These are phyloP conservation scores for Lecanosticta acicola DNA, from an alignment of 2,329 filamentous ascomycete genomes.

Conservation along the genomic window DNA sequence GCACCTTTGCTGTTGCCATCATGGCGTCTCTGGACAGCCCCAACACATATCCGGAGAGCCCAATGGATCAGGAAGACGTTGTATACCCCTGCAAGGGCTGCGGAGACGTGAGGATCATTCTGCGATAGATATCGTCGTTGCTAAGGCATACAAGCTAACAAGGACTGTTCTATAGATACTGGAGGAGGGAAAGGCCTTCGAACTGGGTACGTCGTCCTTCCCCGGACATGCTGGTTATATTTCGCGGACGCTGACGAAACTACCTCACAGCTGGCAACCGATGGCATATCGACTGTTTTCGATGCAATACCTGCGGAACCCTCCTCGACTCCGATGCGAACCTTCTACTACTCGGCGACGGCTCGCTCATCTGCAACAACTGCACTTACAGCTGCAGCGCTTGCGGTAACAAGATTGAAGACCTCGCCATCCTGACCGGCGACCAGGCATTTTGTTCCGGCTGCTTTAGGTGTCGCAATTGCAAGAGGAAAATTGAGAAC, in stretches of 20 bases:
- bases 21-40: slow-evolving; percentile 44
- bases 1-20: slow-evolving; percentile 8
- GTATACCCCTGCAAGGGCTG: slow-evolving; percentile 86
- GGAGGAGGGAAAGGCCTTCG: slow-evolving; percentile 97
- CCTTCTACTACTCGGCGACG: slow-evolving; percentile 91
- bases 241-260: slow-evolving; percentile 5
- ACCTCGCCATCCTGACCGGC: slow-evolving; percentile 91
- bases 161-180: slow-evolving; percentile 62
- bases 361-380: slow-evolving; percentile 97
- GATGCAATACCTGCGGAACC: slow-evolving; percentile 75
- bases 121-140: no score
- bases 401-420: slow-evolving; percentile 96
- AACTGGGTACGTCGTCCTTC: slow-evolving; percentile 64
- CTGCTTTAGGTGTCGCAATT: slow-evolving; percentile 95
- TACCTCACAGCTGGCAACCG: slow-evolving; percentile 26
- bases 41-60: slow-evolving; percentile 58
- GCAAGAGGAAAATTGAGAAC: slow-evolving; percentile 98
- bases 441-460: slow-evolving; percentile 97
- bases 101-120: slow-evolving; percentile 61
- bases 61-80: slow-evolving; percentile 72
- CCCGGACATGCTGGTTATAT: not conserved
- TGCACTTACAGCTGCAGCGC: slow-evolving; percentile 98
- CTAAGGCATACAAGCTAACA: slow-evolving; percentile 9
- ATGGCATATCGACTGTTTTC: slow-evolving; percentile 90
- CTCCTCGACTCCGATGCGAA: slow-evolving; percentile 98